Evolutionary conservation across 768 basidiomycete species (phyloP).

Genomic region (Solioccasus polychromus): DNA sequence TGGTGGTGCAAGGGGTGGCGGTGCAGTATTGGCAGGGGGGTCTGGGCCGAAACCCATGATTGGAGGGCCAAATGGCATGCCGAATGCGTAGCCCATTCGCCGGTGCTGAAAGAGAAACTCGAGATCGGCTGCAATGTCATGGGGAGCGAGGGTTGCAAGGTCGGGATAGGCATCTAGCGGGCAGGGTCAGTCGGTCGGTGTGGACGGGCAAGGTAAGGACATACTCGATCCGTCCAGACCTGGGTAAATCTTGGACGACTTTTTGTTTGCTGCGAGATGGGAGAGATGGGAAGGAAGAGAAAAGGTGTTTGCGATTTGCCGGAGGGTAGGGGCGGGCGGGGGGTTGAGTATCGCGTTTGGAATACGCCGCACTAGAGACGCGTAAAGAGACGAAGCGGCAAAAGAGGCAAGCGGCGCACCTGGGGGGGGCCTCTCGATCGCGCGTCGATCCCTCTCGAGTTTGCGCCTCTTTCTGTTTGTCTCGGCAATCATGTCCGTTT

Average conservation of each 20-base stretch:
- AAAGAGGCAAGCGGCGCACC: slow-evolving; percentile 42
- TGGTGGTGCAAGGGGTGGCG: slow-evolving; percentile 5
- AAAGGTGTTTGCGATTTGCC: slow-evolving; percentile 62
- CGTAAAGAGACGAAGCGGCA: slow-evolving; percentile 4
- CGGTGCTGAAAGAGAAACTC: slow-evolving; percentile 51
- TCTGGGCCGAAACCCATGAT: slow-evolving; percentile 15
- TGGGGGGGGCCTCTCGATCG: slow-evolving; percentile 70
- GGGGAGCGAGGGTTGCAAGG: slow-evolving; percentile 39
- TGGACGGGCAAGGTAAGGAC: too few species aligned
- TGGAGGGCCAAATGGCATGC: slow-evolving; percentile 24
- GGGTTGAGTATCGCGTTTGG: slow-evolving; percentile 52
- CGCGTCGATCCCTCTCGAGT: slow-evolving; percentile 82
- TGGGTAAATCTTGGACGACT: slow-evolving; percentile 15
- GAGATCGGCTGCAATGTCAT: slow-evolving; percentile 51
- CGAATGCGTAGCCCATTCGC: slow-evolving; percentile 24
- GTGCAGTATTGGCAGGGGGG: too few species aligned
- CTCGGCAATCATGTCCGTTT: slow-evolving; percentile 86
- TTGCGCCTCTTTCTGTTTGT: slow-evolving; percentile 82
- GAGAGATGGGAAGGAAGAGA: slow-evolving; percentile 40
- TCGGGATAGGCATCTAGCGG: slow-evolving; percentile 42
- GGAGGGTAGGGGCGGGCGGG: slow-evolving; percentile 57
- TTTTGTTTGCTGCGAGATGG: slow-evolving; percentile 21
- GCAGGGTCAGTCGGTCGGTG: too few species aligned
- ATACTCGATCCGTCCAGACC: slow-evolving; percentile 21
- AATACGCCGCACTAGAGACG: slow-evolving; percentile 49